Evolutionary conservation across 2,329 filamentous ascomycete genomes (phyloP), one percentile per base, ranked within the genome.

Genomic region (Mollisia scopiformis): DNA sequence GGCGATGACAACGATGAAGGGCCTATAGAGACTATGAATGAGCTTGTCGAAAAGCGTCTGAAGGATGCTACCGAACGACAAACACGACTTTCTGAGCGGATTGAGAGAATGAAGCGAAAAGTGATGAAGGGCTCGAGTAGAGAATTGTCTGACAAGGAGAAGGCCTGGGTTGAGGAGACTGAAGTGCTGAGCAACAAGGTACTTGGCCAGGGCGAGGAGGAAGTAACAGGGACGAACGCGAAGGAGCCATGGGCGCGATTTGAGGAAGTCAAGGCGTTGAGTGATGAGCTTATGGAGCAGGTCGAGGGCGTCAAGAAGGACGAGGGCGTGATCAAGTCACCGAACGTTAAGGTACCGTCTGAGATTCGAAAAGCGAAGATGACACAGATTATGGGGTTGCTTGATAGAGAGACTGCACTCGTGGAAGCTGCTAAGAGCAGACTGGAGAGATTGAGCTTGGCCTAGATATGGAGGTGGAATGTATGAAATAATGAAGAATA

Each of bases 381-480:
- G 66, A 79, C 80, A 59, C 83, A 89, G 71, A 85, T 91, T 23
- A 85, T 85, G 75, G 76, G 76, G 28, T 74, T 90, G 62, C 75
- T 92, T 65, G 86, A 88, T 59, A 78, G 88, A 28, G 88, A 92
- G 75, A 84, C 84, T 50, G 87, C 87, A 5, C 74, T 91, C 68
- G 85, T 91, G 6, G 88, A 91, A 67, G 88, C 85, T 23, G 83
- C 90, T 23, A 86, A 82, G 66, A 80, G 80, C 59, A 80, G 88
- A 59, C 75, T 92, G 64, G 84, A 88, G 72, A 82, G 80, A 63
- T 75, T 91, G 57, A 78, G 63, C 46, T 59, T 73, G 55, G 21
- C 49, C 33, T 64, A 28, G 25, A 47, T 28, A 16, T 47, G 23
- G 19, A 13, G 6, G 43, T 47, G 43, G 8, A n/a, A 16, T 47